Conservation (phyloP, 192 early-diverging fungal genomes). For the Coemansia sp. region DNA sequence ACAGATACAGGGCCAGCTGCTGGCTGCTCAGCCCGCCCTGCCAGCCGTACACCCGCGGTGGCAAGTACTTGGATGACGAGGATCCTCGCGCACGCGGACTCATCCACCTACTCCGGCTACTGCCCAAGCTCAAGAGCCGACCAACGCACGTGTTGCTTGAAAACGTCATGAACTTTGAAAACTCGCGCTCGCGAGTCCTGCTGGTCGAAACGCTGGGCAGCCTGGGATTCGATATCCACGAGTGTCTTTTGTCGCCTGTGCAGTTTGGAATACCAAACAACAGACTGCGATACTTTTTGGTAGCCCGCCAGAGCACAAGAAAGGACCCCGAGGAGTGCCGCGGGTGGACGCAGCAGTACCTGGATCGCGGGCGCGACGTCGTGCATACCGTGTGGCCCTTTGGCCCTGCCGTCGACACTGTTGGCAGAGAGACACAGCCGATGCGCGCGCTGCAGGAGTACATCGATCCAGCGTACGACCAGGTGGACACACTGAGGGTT, state of each 20-base stretch:
- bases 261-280: constrained; percentile 45
- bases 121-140: constrained; percentile 15
- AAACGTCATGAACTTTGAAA: constrained; percentile 52
- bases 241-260: constrained; percentile 40
- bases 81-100: constrained; percentile 38
- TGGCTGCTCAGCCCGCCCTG: constrained; percentile 95
- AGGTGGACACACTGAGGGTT: constrained; percentile 7
- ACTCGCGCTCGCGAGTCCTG: constrained; percentile 26
- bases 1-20: constrained; percentile 64
- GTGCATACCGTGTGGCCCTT: constrained; percentile 34
- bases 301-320: constrained; percentile 9
- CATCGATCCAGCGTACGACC: constrained; percentile 11
- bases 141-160: constrained; percentile 32
- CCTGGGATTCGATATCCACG: constrained; percentile 26
- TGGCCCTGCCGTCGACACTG: constrained; percentile 11
- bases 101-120: constrained; percentile 28
- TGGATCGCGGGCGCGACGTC: constrained; percentile 14
- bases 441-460: constrained; percentile 11
- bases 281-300: constrained; percentile 34
- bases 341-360: constrained; percentile 10
- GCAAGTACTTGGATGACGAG: constrained; percentile 68
- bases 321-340: constrained; percentile 1
- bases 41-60: constrained; percentile 77
- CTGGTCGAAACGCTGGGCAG: constrained; percentile 23
- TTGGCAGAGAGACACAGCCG: neutral